Percentiles rank a stretch among this genome's conserved stretches.
phyloP scores from a whole-genome alignment of 257 asterid genomes.

The Nicotiana knightiana region DNA sequence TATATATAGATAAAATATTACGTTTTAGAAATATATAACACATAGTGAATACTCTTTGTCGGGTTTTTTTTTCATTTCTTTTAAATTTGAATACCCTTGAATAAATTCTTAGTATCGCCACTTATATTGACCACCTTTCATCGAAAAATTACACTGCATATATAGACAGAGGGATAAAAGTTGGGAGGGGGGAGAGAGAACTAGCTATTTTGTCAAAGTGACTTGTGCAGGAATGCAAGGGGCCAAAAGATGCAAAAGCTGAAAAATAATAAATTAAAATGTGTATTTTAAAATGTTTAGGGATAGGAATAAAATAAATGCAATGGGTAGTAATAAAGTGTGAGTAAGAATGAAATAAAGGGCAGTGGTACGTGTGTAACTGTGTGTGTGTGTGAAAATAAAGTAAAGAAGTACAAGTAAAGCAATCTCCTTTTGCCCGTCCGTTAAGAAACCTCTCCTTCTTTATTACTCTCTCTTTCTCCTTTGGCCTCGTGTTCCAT shows the following conservation, averaged over 20 bases:
- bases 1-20: no score
- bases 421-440: neutral
- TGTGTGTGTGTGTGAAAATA: neutral
- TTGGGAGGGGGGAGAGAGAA: neutral
- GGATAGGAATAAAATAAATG: neutral
- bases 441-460: constrained; percentile 7
- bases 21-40: no score
- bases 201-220: neutral
- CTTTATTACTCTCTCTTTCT: neutral
- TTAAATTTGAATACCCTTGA: no score
- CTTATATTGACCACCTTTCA: no score
- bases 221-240: neutral
- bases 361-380: neutral
- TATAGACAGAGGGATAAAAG: no score
- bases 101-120: no score
- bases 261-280: neutral
- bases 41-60: no score
- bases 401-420: constrained; percentile 10
- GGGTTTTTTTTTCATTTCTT: no score
- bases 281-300: neutral
- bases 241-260: neutral
- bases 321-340: neutral
- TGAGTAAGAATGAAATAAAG: neutral
- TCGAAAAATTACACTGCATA: no score
- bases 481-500: neutral